Evolutionary conservation across 2,329 filamentous ascomycete species (phyloP).

Genomic region (Phaeosphaeriaceae sp.): DNA sequence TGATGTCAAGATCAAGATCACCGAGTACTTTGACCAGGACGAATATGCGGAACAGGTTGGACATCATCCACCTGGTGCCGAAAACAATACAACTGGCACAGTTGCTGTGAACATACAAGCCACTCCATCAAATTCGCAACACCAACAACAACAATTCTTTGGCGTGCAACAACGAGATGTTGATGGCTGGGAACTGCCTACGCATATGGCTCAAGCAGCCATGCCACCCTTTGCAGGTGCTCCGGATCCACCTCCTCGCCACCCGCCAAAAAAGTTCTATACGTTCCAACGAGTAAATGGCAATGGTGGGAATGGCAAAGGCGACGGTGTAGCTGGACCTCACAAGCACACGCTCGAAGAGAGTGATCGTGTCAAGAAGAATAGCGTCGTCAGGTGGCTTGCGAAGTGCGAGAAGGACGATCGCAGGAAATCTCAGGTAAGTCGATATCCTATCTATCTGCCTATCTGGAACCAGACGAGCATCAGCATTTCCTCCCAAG

Average conservation of each 20-base stretch:
- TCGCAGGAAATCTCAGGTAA: conserved; percentile 62
- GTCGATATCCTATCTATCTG: conserved; percentile 9
- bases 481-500: background rate
- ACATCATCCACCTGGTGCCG: conserved; percentile 29
- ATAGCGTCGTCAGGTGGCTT: conserved; percentile 73
- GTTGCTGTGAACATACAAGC: conserved; percentile 9
- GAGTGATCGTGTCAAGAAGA: conserved; percentile 83
- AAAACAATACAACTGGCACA: conserved; percentile 16
- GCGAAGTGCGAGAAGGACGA: conserved; percentile 69
- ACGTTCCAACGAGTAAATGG: conserved; percentile 81
- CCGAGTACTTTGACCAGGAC: conserved; percentile 73
- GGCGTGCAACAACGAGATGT: conserved; percentile 21
- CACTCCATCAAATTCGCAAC: background rate
- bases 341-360: conserved; percentile 77
- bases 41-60: conserved; percentile 46
- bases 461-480: background rate
- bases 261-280: conserved; percentile 56
- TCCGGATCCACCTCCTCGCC: conserved; percentile 10
- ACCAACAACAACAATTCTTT: conserved; percentile 32
- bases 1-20: conserved; percentile 87
- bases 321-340: conserved; percentile 73
- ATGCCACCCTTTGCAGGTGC: conserved; percentile 20
- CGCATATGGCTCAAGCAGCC: conserved; percentile 21
- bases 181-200: conserved; percentile 34
- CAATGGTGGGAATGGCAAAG: conserved; percentile 76